Base-by-base conservation (phyloP, 2,329 filamentous ascomycete species). In the Colletotrichum tanaceti region DNA sequence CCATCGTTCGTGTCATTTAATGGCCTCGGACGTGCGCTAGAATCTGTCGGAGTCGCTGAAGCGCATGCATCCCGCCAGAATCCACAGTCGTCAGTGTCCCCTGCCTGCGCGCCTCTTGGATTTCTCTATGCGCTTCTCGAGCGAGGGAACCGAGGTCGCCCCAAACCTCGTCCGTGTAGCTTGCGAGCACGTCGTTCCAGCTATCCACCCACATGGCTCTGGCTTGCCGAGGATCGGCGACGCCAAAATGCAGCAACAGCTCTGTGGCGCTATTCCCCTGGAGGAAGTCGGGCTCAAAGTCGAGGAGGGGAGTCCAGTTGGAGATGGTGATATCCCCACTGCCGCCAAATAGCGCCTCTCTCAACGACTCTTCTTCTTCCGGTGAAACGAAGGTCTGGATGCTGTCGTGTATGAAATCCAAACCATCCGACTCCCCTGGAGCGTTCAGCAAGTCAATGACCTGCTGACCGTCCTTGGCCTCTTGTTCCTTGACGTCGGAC, bases 141-240 rank as follows among this genome's bases (percentile, higher is more conserved):
- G 89, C 84, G 41, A 91, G 78, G 4, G 85, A 82, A 38, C 83
- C 78, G 22, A 92, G 76, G 65, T 87, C 88, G 22, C 90, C 90
- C 90, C 90, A 92, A 28, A 92, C 89, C 63, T 91, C 87, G 74
- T 91, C 88, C 0, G 84, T 84, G 72, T 91, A 90, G 41, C 81
- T 78, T 2, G 80, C 83, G 28, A 90, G 79, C 9, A 89, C 86
- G 49, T 82, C 80, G 41, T 82, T 81, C 87, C 88, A 90, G 72
- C 88, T 83, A 43, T 80, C 77, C 14, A 86, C 76, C 86, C 87
- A 89, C 18, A 78, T 72, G 54, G 79, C 73, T 73, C 77, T 82
- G 24, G 81, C 82, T 65, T 81, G 79, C 5, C 73, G 72, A 0
- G 73, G 47, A 68, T 85, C 79, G 2, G 71, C 68, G 7, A 79